phyloP scores from a whole-genome alignment of 441 rosid genomes.

The Raphanus hybrid region DNA sequence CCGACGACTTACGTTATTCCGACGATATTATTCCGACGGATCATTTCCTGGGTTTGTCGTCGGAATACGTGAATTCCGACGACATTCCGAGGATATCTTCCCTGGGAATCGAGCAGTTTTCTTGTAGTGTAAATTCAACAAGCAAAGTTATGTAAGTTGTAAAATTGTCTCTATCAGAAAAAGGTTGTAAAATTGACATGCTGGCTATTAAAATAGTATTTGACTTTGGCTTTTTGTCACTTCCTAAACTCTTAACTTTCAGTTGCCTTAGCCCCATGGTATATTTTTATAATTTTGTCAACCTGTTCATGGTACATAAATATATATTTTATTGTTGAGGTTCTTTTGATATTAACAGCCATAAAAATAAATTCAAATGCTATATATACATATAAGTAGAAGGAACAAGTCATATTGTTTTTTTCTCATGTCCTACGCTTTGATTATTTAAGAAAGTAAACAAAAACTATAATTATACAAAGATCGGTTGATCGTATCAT shows the following conservation, averaged over 20 bases:
- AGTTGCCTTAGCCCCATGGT: not conserved
- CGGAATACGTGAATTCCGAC: too few relatives aligned
- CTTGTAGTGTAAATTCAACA: too few relatives aligned
- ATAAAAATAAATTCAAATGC: not conserved
- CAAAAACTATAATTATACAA: not conserved
- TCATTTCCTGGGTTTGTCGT: too few relatives aligned
- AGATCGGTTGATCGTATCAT: not conserved
- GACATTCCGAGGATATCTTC: too few relatives aligned
- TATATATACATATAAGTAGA: not conserved
- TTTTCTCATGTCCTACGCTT: not conserved
- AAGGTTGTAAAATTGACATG: too few relatives aligned
- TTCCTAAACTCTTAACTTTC: too few relatives aligned
- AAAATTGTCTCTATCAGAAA: too few relatives aligned
- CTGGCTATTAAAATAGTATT: too few relatives aligned
- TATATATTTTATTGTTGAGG: not conserved
- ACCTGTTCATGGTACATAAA: not conserved
- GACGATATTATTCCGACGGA: too few relatives aligned
- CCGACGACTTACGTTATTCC: too few relatives aligned
- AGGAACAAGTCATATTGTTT: not conserved
- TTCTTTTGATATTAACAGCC: conserved; percentile 23
- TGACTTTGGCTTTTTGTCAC: not conserved
- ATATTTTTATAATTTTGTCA: not conserved
- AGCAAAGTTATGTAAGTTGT: too few relatives aligned
- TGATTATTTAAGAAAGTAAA: not conserved
- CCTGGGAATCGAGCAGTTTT: too few relatives aligned